Evolutionary conservation across 148 eudicot species (phyloP).

Genomic region (Drosera capensis): DNA sequence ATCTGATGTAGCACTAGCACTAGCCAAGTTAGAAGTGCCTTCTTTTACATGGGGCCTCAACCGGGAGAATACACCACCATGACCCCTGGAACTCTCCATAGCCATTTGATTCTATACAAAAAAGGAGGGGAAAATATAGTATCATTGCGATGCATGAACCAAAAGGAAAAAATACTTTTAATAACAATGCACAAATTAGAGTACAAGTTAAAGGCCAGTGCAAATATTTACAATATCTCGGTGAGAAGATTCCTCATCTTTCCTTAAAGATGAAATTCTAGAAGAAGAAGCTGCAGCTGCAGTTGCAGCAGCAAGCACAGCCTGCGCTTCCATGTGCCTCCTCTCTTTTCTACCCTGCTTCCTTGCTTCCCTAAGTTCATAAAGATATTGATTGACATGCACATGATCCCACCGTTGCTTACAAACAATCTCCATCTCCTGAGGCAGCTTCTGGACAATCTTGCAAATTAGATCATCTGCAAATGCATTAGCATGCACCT

Average conservation of each 20-base stretch:
- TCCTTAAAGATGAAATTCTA: constrained; percentile 71
- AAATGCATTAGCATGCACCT: constrained; percentile 2
- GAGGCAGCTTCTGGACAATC: constrained; percentile 53
- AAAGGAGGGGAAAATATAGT: not conserved
- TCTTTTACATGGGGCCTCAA: constrained; percentile 45
- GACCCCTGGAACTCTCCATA: constrained; percentile 29
- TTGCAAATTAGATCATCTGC: constrained; percentile 65
- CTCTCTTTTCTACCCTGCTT: constrained; percentile 91
- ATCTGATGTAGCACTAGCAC: constrained; percentile 31
- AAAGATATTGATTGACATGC: constrained; percentile 56
- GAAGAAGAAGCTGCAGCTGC: constrained; percentile 97
- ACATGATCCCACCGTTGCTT: constrained; percentile 83
- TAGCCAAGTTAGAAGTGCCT: constrained; percentile 35
- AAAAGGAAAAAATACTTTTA: not conserved
- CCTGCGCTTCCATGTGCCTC: constrained; percentile 91
- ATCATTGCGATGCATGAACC: not conserved
- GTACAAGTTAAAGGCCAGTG: not conserved
- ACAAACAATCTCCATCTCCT: constrained; percentile 46
- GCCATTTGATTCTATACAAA: constrained; percentile 30
- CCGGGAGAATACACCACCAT: constrained; percentile 26
- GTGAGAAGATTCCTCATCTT: constrained; percentile 67
- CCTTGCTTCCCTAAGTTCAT: constrained; percentile 75
- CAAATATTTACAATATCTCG: constrained; percentile 41
- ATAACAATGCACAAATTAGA: not conserved
- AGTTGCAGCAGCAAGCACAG: constrained; percentile 88